Evolutionary conservation across 371 early-diverging fungal genomes (phyloP), one percentile per base, ranked within the genome.

Genomic region (Mortierella sp.): DNA sequence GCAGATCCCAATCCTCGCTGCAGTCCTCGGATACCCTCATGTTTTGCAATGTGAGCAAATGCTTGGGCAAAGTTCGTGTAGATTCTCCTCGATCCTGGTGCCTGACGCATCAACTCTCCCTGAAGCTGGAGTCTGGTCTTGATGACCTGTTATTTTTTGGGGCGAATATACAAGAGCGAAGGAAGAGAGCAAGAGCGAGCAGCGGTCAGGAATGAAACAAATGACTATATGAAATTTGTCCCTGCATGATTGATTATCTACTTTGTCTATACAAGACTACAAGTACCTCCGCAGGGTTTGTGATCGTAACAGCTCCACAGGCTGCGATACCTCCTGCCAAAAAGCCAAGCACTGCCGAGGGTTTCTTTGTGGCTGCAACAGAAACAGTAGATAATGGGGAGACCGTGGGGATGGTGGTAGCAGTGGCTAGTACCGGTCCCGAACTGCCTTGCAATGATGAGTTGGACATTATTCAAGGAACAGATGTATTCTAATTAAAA

Each of bases 51-150:
- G n/a, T 89, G 85, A 21, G 81, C 82, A 26, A 97, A 84, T 21
- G 95, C 94, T 61, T 91, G 90, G 24, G 91, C 83, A 34, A 92
- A 91, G 65, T 90, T 93, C 60, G 83, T 89, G 81, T 96, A 96
- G 27, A 91, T 88, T 65, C 85, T 80, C 6, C 81, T 73, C 27
- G 84, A 71, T 47, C 81, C 85, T 15, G 88, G 58, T 9, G 60
- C 79, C 44, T 50, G 52, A 12, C 73, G 68, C 41, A 81, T 86
- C 62, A 97, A 84, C 76, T 98, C 98, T 39, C 97, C 97, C 81
- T 97, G 98, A 41, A 97, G 86, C 78, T 98, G 99, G 57, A 97
- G 84, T 46, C 99, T 89, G 27, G 96, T 96, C 73, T 98, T 98
- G 48, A 97, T 95, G 4, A 97, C 94, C 94, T 95, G 70, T 11